Evolutionary conservation across 2,329 filamentous ascomycete species (phyloP), one percentile per base, ranked within the genome.

Genomic region (Pseudovirgaria hyperparasitica): DNA sequence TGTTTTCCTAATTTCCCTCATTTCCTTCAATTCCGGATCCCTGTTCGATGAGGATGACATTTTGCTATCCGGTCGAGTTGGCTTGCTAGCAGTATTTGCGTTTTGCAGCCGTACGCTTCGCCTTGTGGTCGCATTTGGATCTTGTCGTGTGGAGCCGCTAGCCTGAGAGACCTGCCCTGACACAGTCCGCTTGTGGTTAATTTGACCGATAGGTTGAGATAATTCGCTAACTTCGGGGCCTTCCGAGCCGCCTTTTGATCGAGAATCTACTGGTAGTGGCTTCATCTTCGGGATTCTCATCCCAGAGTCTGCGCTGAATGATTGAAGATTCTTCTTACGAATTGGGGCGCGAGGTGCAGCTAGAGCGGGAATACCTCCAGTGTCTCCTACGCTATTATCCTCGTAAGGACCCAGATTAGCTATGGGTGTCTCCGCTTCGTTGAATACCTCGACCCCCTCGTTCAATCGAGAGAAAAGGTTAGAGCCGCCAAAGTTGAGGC

Each of bases 121-220:
- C 22, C 61, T 43, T 17, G 55, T 50, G 16, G 55, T 56, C 13
- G 57, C 51, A n/a, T 57, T 51, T n/a, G 50, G 48, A 29, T 59
- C 56, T n/a, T 38, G 28, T 4, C 38, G 19, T 19, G 41, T 37
- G 28, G 30, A 19, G 30, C 48, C 33, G 26, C 41, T 36, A 17
- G 46, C 34, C 22, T 54, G 52, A n/a, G 54, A 45, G 5, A 63
- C 59, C 40, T 92, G 82, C 4, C 87, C 87, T 21, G 87, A 93
- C n/a, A 92, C 71, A 2, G 85, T 94, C 40, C 87, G 74, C 58
- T 94, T 96, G 50, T 85, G 73, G 33, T 86, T 81, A 18, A 53
- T 51, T 35, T 55, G 43, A 25, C 46, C 46, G 19, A 50, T 46
- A 6, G 50, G 50, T 19, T 46, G 35, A 4, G 48, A 46, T 19